Percentiles rank a stretch among this genome's conserved stretches.
Conservation (phyloP, 768 basidiomycete species). For the Lyophyllum decastes region DNA sequence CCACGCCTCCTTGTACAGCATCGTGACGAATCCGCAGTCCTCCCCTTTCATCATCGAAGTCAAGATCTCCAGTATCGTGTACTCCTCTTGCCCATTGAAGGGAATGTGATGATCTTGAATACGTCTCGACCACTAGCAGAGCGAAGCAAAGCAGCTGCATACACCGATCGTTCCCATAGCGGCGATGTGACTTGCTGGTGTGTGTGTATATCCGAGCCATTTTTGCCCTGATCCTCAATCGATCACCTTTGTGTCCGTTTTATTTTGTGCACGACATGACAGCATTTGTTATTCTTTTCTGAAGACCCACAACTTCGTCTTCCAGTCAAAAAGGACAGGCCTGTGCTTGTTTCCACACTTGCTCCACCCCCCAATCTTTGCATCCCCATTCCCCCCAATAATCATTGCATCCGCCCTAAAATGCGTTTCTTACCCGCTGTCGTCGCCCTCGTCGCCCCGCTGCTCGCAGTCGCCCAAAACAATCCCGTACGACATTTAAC, state of each 20-base stretch:
- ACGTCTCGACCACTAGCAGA: background rate
- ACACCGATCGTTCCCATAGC: background rate
- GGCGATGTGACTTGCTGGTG: background rate
- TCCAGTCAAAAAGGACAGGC: background rate
- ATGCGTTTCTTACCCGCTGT: constrained; percentile 13
- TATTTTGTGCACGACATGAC: background rate
- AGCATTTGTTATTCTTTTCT: background rate
- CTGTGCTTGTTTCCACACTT: background rate
- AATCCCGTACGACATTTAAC: constrained; percentile 3
- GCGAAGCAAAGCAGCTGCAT: background rate
- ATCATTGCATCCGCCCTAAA: background rate
- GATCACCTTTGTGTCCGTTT: background rate
- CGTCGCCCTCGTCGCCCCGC: constrained; percentile 10
- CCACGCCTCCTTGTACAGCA: background rate
- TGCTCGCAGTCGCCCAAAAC: constrained; percentile 25
- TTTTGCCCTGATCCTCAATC: background rate
- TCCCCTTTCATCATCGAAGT: background rate
- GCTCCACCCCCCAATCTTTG: too few species aligned
- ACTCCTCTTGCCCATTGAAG: background rate
- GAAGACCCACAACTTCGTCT: background rate
- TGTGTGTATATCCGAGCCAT: background rate
- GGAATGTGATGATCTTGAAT: background rate
- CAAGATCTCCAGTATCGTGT: background rate
- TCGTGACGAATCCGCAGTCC: background rate
- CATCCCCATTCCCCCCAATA: too few species aligned